A percentile compares a stretch with the other conserved stretches of the same genome.
Conservation (phyloP, 768 basidiomycete species). For the Chalciporus piperatus region DNA sequence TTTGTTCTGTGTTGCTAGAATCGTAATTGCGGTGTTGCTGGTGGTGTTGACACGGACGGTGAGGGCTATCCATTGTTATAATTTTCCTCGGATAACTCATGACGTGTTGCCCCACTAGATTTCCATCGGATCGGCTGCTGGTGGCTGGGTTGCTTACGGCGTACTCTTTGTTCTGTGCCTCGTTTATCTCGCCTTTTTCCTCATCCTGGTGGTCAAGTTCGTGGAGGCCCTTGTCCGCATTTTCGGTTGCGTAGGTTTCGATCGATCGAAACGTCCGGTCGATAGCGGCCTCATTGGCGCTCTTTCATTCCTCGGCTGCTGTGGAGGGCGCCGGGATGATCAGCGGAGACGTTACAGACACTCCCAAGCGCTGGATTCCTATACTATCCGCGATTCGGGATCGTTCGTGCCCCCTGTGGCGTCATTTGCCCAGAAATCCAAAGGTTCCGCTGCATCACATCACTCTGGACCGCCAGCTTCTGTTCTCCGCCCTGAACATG, state of each 20-base stretch:
- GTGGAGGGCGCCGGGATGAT: slow-evolving; percentile 47
- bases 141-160: slow-evolving; percentile 93
- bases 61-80: slow-evolving; percentile 29
- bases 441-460: slow-evolving; percentile 33
- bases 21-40: slow-evolving; percentile 84
- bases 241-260: slow-evolving; percentile 75
- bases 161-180: slow-evolving; percentile 81
- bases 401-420: slow-evolving; percentile 47
- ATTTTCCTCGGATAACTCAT: slow-evolving; percentile 9
- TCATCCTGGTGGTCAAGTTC: slow-evolving; percentile 84
- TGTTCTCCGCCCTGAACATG: slow-evolving; percentile 78
- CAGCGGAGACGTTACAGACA: slow-evolving; percentile 24
- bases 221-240: slow-evolving; percentile 81
- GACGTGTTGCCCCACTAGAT: slow-evolving; percentile 49
- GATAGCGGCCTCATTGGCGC: slow-evolving; percentile 89
- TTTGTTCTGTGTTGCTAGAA: slow-evolving; percentile 86
- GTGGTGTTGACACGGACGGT: slow-evolving; percentile 90
- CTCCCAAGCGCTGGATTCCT: slow-evolving; percentile 29
- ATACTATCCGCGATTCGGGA: slow-evolving; percentile 38
- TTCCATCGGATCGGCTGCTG: slow-evolving; percentile 73
- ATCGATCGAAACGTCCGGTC: slow-evolving; percentile 72
- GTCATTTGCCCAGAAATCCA: slow-evolving; percentile 27
- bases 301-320: slow-evolving; percentile 66
- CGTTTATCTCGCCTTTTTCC: slow-evolving; percentile 76
- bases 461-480: slow-evolving; percentile 57